Base-by-base conservation (phyloP, 306 rosid genomes). In the Cicer judaicum region DNA sequence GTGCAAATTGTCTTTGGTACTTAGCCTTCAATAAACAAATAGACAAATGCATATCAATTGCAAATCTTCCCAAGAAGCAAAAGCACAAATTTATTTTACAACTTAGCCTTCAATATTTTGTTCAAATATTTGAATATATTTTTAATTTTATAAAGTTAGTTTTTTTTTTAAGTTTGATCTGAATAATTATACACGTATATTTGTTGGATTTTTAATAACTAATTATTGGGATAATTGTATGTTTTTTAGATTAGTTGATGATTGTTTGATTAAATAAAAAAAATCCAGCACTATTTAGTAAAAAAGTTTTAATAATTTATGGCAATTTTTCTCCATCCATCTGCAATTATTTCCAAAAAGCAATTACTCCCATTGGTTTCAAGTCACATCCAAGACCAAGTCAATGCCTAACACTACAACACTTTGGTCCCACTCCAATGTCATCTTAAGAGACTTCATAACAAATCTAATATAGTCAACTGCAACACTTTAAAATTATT, bases 341-440 rank as follows among this genome's bases (percentile, higher is more conserved):
- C 41, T 10, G n/a, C 7, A n/a, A 24, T 24, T 24, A 24, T 24
- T 24, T 24, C 34, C 34, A 24, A 24, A 60, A 73, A 1, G 72
- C 44, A 53, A 80, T 41, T 48, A 34, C 76, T 60, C 38, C 19
- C 46, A 68, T 61, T 74, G 80, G 77, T 68, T 75, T 56, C 79
- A 55, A 19, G 74, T 72, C 78, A 2, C 24, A 64, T 55, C 10
- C 54, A 44, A 8, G 40, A 39, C 34, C 34, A 24, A 18, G 41
- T 70, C 56, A 24, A 0, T 2, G 34, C 2, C 34, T 24, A 24
- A 21, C 24, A 21, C 24, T 21, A 1, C 24, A 21, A 21, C 2
- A 21, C 2, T 21, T 21, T 21, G 24, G 24, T 21, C 24, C 24
- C 2, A 21, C 24, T 21, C 2, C 24, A 21, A 1, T 1, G 24